A percentile compares a stretch with the other conserved stretches of the same genome.
These are phyloP conservation scores for Puccinia hordei DNA, from an alignment of 1,284 basidiomycete genomes.

Conservation along the genomic window DNA sequence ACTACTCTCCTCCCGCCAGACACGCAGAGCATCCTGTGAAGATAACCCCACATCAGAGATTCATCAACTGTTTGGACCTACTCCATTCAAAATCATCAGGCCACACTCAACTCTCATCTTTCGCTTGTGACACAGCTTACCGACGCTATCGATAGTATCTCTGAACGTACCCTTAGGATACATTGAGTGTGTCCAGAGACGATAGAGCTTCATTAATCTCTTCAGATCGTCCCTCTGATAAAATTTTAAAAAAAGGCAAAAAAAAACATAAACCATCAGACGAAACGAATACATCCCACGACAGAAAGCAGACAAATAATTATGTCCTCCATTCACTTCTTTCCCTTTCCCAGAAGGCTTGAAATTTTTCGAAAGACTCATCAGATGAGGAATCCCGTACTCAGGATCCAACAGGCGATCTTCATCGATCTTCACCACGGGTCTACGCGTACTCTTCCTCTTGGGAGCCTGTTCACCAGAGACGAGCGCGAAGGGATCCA, in stretches of 20 bases:
- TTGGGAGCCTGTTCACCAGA: not conserved
- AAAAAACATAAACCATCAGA: no score
- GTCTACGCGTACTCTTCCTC: not conserved
- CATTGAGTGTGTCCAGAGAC: conserved; percentile 87
- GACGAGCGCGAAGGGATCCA: conserved; percentile 16
- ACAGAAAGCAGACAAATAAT: no score
- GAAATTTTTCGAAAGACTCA: conserved; percentile 14
- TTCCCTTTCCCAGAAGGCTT: conserved; percentile 33
- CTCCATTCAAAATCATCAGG: not conserved
- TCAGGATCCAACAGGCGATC: conserved; percentile 20
- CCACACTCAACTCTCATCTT: conserved; percentile 70
- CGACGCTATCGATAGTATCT: conserved; percentile 77
- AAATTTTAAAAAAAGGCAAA: no score
- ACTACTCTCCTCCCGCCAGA: conserved; percentile 9
- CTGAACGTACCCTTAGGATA: conserved; percentile 81
- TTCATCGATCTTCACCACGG: conserved; percentile 26
- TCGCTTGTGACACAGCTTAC: conserved; percentile 78
- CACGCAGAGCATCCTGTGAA: not conserved
- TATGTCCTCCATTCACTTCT: no score
- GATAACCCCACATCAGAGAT: not conserved
- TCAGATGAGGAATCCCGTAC: conserved; percentile 19
- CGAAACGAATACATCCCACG: no score
- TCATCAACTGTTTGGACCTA: not conserved
- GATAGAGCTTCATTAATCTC: conserved; percentile 76
- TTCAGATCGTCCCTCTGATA: conserved; percentile 76